Conservation (phyloP, 2,329 filamentous ascomycete genomes). For the Scedosporium aurantiacum region DNA sequence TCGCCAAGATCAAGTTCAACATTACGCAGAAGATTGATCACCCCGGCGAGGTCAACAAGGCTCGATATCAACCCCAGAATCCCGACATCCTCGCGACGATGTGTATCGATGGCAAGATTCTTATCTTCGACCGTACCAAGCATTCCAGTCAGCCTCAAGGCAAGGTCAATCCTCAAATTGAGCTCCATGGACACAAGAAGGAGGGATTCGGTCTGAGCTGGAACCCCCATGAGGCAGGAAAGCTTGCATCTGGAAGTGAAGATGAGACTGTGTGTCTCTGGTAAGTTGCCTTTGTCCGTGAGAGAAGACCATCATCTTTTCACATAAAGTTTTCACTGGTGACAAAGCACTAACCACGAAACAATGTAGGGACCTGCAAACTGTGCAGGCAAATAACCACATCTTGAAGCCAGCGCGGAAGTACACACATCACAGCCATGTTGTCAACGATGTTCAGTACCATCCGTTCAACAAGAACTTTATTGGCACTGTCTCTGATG, state of each 20-base stretch:
- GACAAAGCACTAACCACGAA: background rate
- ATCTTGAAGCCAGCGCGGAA: slow-evolving; percentile 59
- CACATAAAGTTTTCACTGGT: slow-evolving; percentile 5
- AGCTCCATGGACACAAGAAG: slow-evolving; percentile 70
- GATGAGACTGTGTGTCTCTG: slow-evolving; percentile 87
- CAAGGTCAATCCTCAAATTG: slow-evolving; percentile 69
- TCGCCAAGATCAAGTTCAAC: slow-evolving; percentile 70
- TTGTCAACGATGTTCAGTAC: slow-evolving; percentile 95
- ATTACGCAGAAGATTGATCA: slow-evolving; percentile 95
- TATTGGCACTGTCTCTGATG: slow-evolving; percentile 90
- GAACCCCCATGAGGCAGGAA: slow-evolving; percentile 75
- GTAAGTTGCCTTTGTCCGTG: slow-evolving; percentile 33
- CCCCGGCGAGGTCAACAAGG: slow-evolving; percentile 95
- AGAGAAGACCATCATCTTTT: background rate
- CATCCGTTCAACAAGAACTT: slow-evolving; percentile 77
- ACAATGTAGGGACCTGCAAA: slow-evolving; percentile 60
- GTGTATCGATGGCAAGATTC: slow-evolving; percentile 73
- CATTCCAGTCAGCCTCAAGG: slow-evolving; percentile 69
- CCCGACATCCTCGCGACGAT: slow-evolving; percentile 93
- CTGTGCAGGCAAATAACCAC: slow-evolving; percentile 58
- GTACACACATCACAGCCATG: slow-evolving; percentile 79
- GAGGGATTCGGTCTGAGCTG: slow-evolving; percentile 92
- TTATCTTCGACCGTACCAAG: slow-evolving; percentile 94
- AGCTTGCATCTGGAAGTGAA: slow-evolving; percentile 81
- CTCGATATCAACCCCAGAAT: slow-evolving; percentile 94